Evolutionary conservation across 352 stramenopile genomes (phyloP), one percentile per base, ranked within the genome.

Genomic region (Globisporangium mamillatum): DNA sequence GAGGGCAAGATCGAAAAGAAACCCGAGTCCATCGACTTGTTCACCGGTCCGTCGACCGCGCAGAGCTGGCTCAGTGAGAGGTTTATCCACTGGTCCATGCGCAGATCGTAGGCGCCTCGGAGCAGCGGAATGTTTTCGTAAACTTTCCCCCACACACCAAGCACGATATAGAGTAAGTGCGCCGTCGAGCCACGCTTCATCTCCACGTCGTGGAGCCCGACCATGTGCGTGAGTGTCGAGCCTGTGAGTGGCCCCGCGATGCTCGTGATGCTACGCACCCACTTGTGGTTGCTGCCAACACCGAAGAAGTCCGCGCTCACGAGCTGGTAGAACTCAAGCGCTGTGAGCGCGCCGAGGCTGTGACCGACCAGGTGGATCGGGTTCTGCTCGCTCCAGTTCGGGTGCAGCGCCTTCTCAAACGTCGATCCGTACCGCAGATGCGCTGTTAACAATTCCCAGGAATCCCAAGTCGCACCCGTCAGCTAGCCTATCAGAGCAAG

Each of bases 271-370:
- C 81, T 88, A 3, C 65, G 71, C 16, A 91, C 73, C 83, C 83
- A 91, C 58, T 75, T 74, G 66, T 84, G 68, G 25, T 76, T 74
- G 36, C 70, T 86, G n/a, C 81, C 78, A 18, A 91, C 76, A 50
- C 69, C 58, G 41, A 90, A 91, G 57, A 76, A 81, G 68, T 91
- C 81, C 5, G 73, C 55, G 48, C 78, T 80, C 5, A 91, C 66
- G 63, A 90, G 68, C 74, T 93, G 85, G 62, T 93, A 90, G 29
- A 93, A 67, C 63, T 93, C 83, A 24, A 93, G 71, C 25, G 83
- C 83, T 4, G 83, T 90, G n/a, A 81, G 88, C 14, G 73, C 74
- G 50, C 85, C 83, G 29, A 88, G 80, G 63, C 82, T 90, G 67
- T 91, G 84, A 20, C 81, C 84, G 18, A 91, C 36, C 7, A 92